Conservation (phyloP, 306 rosid species). For the Prunus fruticosa region DNA sequence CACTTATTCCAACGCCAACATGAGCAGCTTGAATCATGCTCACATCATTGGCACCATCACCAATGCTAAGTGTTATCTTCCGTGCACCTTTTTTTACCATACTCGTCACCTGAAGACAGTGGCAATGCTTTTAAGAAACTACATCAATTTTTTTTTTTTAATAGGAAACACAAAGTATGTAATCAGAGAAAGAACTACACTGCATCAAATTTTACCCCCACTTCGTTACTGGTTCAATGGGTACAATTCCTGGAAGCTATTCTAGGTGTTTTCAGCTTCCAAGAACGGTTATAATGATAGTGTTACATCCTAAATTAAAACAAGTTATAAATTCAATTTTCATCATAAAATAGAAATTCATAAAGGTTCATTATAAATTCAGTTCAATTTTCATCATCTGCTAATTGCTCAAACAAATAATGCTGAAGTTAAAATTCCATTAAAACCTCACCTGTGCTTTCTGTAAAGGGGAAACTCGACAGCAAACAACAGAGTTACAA, state of each 20-base stretch:
- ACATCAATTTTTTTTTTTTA: neutral
- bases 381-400: neutral
- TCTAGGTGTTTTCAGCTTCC: neutral
- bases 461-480: conserved; percentile 97
- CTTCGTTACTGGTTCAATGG: neutral
- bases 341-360: neutral
- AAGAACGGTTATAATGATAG: neutral
- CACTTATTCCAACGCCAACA: conserved; percentile 96
- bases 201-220: neutral
- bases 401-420: neutral
- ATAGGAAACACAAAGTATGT: neutral
- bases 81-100: conserved; percentile 88
- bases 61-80: conserved; percentile 88
- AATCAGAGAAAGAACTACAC: neutral
- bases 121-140: neutral
- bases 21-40: conserved; percentile 99
- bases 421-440: neutral
- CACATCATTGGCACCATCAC: conserved; percentile 99
- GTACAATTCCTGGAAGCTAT: neutral
- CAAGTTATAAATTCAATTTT: no score
- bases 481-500: conserved; percentile 92
- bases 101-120: conserved; percentile 74
- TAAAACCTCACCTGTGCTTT: conserved; percentile 82
- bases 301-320: neutral
- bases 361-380: neutral